Base-by-base conservation (phyloP, 2,329 filamentous ascomycete genomes). In the Xenosphaeropsis pyriputrescens region DNA sequence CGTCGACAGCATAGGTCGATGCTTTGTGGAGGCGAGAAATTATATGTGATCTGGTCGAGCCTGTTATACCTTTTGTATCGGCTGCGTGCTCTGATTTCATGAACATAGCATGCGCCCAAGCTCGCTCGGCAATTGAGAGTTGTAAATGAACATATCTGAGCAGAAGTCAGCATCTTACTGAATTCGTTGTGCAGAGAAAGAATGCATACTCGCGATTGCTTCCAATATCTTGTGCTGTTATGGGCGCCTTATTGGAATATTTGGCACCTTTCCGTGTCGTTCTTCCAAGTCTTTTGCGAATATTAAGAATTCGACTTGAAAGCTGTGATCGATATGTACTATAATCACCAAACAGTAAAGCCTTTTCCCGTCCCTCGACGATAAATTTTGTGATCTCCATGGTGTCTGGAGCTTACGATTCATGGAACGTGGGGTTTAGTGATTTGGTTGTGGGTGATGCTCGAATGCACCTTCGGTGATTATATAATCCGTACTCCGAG, bases 371-470 rank as follows among this genome's bases (percentile, higher is more conserved):
- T 47, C 81, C 78, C 38, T 77, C 75, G 53, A 86, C 72, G 48
- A 96, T 66, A 46, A 85, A 88, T 48, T 75, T 75, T 40, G 91
- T 96, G 59, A 96, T 85, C 46, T 95, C 85, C 89, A 96, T 95
- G 31, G 35, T 32, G 32, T 12, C n/a, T 34, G 29, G 13, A 18
- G 26, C 16, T n/a, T 32, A 29, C 16, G 9, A 18, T 29, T 13
- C 6, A 8, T 29, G 18, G n/a, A 29, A 13, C 14, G 29, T 37
- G 33, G 33, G 33, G 33, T 35, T 19, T 18, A 18, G 16, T 18
- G 7, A 13, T 16, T 6, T 13, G 6, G 33, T 6, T 16, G 15
- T 35, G 12, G 30, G 30, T 15, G 30, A 13, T 15, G 22, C 22
- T 26, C 22, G 22, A 26, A 8, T 13, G n/a, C 12, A 32, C 9